Evolutionary conservation across 192 early-diverging fungal genomes (phyloP), one percentile per base, ranked within the genome.

Genomic region (Coemansia sp.): DNA sequence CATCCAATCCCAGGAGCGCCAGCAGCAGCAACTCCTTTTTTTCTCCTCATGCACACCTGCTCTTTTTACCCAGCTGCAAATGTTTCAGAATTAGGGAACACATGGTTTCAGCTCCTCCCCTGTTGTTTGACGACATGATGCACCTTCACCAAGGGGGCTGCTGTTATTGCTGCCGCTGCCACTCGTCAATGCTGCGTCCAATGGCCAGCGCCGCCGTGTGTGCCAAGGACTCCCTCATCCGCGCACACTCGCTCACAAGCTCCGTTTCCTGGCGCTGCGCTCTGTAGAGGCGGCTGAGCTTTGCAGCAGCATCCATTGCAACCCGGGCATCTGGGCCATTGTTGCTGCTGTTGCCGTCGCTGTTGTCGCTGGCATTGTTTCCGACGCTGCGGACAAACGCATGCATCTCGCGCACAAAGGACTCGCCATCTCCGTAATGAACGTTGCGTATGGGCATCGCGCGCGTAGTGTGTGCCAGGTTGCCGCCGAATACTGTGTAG

Each of bases 371-470:
- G 32, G 1, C 32, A 32, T 54, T 57, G 9, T n/a, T 22, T 7
- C 19, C 48, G 9, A 80, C 67, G 5, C 66, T 67, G 13, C 69
- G 69, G 12, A 39, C 63, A 61, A 69, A 75, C 32, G n/a, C 59
- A 17, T 65, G 60, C 50, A 82, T 42, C 49, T 76, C 79, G 40
- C 32, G 61, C n/a, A 68, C 71, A 62, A 82, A 51, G 43, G 63
- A 10, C 51, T 63, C 67, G n/a, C 42, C 43, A 17, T 74, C 62
- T 38, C 39, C 54, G 57, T 53, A 76, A 14, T 64, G 44, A 17
- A 82, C 79, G 62, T 59, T 68, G 13, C 70, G 48, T 16, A 82
- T 62, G 10, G 79, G 74, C 79, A 82, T 82, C 7, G 79, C 74
- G 16, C 68, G 63, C 37, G 79, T 72, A 5, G 79, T 76, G 38